phyloP scores from a whole-genome alignment of 1,139 yeast species.

The Candida neerlandica region DNA sequence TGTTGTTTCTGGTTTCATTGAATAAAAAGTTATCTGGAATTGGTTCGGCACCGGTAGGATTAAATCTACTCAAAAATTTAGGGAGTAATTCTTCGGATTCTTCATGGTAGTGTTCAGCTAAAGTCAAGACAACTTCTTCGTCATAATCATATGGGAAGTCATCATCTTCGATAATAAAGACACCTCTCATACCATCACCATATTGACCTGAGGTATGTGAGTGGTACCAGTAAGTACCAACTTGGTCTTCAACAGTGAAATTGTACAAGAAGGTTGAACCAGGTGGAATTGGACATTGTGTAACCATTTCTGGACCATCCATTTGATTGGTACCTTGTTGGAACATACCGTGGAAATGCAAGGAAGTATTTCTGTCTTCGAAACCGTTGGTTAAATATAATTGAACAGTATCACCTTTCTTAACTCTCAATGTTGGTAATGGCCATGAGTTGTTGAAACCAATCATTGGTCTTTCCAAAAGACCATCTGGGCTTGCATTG shows the following conservation, averaged over 20 bases:
- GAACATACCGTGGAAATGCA: conserved; percentile 79
- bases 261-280: conserved; percentile 65
- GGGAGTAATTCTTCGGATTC: conserved; percentile 45
- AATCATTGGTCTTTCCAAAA: conserved; percentile 50
- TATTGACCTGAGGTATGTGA: conserved; percentile 79
- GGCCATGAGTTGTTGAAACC: conserved; percentile 79
- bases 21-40: conserved; percentile 67
- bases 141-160: conserved; percentile 62
- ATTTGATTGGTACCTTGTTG: conserved; percentile 60
- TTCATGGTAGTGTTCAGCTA: conserved; percentile 67
- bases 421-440: conserved; percentile 65
- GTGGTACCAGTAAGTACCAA: conserved; percentile 82
- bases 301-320: conserved; percentile 81
- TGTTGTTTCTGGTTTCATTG: conserved; percentile 62
- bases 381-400: conserved; percentile 62
- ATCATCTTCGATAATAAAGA: conserved; percentile 66
- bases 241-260: conserved; percentile 65
- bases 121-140: conserved; percentile 57
- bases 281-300: conserved; percentile 78
- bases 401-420: conserved; percentile 62
- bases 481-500: conserved; percentile 67
- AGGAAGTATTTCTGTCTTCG: conserved; percentile 54
- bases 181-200: conserved; percentile 78
- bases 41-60: conserved; percentile 86
- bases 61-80: conserved; percentile 59